Base-by-base conservation (phyloP, 192 early-diverging fungal species). In the Coemansia brasiliensis region DNA sequence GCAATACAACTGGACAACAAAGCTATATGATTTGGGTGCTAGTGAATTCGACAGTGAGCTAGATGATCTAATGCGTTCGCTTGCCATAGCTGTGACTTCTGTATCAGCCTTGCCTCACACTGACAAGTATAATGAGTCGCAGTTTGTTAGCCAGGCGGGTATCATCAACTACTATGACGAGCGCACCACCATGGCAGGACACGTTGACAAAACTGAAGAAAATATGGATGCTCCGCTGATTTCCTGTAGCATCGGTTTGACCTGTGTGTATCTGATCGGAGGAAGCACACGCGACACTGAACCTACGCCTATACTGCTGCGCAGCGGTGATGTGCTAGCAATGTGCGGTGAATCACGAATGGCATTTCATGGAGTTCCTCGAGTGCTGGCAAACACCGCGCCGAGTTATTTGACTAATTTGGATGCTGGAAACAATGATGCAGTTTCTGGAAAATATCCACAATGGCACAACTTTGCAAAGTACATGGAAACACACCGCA, bases 151-250 rank as follows among this genome's bases (percentile, higher is more conserved):
- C 49, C 90, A 98, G 64, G 96, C 94, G 3, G 96, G 94, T 3
- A 92, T 98, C 1, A 65, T 98, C 26, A 98, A 98, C 70, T 96
- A 90, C 61, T 98, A 98, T 63, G 87, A 90, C 35, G 72, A 83
- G 42, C 80, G 84, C 20, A 89, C 95, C 56, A 74, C 88, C 4
- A 76, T 98, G 63, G 95, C 90, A 74, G 94, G 85, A 8, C 96
- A 98, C 72, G 93, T 95, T 27, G 96, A 98, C 68, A 81, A 85
- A 42, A 94, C 91, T 38, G 96, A 98, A 61, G 52, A 86, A 17
- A 92, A 92, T 64, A 89, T 86, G 80, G 83, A 86, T 37, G 89
- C 90, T 1, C 92, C 95, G 3, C 68, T 97, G 22, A 84, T 94
- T n/a, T 90, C 88, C 17, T 55, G 89, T 20, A 89, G 89, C 52